Conservation (phyloP, 169 alveolate genomes). For the Blepharisma undulans region DNA sequence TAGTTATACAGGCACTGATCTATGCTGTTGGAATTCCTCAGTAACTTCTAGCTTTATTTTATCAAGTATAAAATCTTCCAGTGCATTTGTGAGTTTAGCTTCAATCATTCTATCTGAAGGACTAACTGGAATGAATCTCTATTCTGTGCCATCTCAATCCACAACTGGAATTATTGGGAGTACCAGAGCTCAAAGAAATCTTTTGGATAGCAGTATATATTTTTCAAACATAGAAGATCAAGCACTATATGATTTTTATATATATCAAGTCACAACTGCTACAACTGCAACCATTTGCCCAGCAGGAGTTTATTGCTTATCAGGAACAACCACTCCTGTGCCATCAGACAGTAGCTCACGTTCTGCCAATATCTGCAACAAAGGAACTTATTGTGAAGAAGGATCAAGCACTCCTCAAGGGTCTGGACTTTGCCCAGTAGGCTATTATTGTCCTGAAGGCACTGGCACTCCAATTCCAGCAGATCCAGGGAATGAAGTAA, state of each 20-base stretch:
- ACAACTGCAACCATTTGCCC: neutral
- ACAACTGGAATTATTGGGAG: neutral
- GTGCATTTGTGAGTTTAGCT: neutral
- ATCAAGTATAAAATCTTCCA: neutral
- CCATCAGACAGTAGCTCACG: neutral
- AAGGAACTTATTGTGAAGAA: constrained; percentile 28
- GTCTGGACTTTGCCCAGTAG: constrained; percentile 55
- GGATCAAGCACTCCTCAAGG: constrained; percentile 38
- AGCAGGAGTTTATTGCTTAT: constrained; percentile 28
- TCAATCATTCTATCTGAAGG: neutral
- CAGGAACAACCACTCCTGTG: neutral
- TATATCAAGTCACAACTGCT: neutral
- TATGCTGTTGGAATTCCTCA: constrained; percentile 28
- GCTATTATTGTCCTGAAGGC: constrained; percentile 63
- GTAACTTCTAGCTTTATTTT: neutral
- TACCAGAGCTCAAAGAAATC: neutral
- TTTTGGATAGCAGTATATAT: neutral
- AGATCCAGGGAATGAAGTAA: neutral
- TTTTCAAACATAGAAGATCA: neutral
- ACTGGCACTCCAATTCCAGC: constrained; percentile 44
- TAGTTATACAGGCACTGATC: neutral
- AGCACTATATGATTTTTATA: neutral
- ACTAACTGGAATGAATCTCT: neutral
- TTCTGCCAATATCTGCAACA: constrained; percentile 2
- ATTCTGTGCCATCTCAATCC: neutral